These are phyloP conservation scores for Paecilomyces formosus DNA, from an alignment of 2,329 filamentous ascomycete genomes.

Conservation along the genomic window DNA sequence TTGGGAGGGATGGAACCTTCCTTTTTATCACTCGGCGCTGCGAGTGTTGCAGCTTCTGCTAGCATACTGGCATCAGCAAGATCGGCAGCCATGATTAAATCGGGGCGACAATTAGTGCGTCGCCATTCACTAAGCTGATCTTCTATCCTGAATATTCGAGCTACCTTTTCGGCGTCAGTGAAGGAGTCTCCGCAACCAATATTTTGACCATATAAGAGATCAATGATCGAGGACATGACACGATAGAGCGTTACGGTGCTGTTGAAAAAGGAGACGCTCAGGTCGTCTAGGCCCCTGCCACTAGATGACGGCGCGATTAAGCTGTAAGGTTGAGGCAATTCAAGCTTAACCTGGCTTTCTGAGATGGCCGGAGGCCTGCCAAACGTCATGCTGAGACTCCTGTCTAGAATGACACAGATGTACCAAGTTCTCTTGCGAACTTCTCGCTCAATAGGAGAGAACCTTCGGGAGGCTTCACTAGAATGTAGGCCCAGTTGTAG, in stretches of 20 bases:
- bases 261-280: constrained; percentile 8
- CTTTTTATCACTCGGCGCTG: constrained; percentile 6
- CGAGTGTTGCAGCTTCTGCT: constrained; percentile 3
- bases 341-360: constrained; percentile 35
- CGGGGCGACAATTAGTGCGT: constrained; percentile 17
- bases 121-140: constrained; percentile 34
- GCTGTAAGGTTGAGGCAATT: constrained; percentile 23
- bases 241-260: constrained; percentile 20
- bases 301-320: neutral
- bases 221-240: constrained; percentile 26
- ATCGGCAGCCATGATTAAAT: constrained; percentile 15
- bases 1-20: constrained; percentile 21
- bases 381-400: constrained; percentile 46
- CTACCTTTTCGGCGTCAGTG: constrained; percentile 19
- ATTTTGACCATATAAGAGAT: constrained; percentile 38
- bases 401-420: constrained; percentile 38
- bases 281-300: constrained; percentile 1
- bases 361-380: constrained; percentile 42
- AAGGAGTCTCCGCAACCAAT: constrained; percentile 26
- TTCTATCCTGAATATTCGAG: constrained; percentile 31
- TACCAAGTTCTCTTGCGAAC: constrained; percentile 45
- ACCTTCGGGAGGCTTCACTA: constrained; percentile 23
- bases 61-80: constrained; percentile 11
- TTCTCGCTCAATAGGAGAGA: constrained; percentile 39
- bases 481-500: constrained; percentile 48